Base-by-base conservation (phyloP, 129 eudicot species). In the Saposhnikovia divaricata region DNA sequence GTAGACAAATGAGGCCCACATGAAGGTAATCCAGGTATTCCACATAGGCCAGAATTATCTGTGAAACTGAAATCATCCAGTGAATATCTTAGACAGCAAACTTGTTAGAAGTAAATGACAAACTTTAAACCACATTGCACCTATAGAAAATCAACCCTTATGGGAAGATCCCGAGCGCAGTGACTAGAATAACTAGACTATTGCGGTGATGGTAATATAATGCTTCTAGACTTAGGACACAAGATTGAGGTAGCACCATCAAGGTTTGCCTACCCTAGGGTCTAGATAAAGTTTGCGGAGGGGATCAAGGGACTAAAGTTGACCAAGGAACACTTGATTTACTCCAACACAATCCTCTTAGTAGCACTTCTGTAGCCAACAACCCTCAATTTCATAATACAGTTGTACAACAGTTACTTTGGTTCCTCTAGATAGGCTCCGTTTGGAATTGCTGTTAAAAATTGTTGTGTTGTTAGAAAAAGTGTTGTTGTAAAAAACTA, bases 31-130 rank as follows among this genome's bases (percentile, higher is more conserved):
- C 99, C 99, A 27, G 97, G 97, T 55, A 95, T 92, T 77, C 99
- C 97, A 31, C 97, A 95, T 74, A 95, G 95, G 75, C 97, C 96
- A 73, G 83, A 71, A 86, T 95, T 95, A 81, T 95, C 99, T 11
- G 95, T 92, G 80, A 95, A 95, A 84, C 99, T 95, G 93, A 66
- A 88, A 25, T 34, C 73, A 72, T 40, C 85, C 79, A 81, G 11
- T 78, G 48, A 82, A 79, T 65, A 47, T 80, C 70, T 38, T 38
- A 18, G 46, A 75, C 48, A 61, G 19, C 55, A 50, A 80, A 74
- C 14, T 3, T 18, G 45, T 18, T 12, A 28, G 1, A 57, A 72
- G 53, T 6, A 57, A 8, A 39, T 27, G 73, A 31, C 42, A 31
- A 31, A 68, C 40, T 68, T 34, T 5, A 12, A 3, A 28, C 19